A percentile compares a stretch with the other conserved stretches of the same genome.
These are phyloP conservation scores for Coccomyxa subellipsoidea DNA, from an alignment of 163 green algal genomes.

Conservation along the genomic window DNA sequence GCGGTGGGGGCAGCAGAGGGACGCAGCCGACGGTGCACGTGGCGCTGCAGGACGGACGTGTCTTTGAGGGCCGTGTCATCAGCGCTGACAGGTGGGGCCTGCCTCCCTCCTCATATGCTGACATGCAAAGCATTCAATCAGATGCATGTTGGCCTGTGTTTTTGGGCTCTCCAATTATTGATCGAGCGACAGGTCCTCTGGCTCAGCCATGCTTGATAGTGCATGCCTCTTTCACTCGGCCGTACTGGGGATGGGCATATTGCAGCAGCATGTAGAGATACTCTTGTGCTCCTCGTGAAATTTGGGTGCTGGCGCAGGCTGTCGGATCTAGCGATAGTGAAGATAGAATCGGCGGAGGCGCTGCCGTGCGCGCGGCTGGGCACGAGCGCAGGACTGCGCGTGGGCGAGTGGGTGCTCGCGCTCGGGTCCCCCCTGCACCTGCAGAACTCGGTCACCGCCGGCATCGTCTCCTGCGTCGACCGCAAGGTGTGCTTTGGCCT, in stretches of 20 bases:
- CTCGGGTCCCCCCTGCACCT: slow-evolving; percentile 81
- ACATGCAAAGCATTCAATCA: not conserved
- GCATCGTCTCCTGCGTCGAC: slow-evolving; percentile 80
- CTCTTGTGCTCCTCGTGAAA: no score
- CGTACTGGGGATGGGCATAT: no score
- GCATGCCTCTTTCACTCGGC: no score
- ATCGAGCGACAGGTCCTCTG: no score
- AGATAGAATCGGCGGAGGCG: slow-evolving; percentile 29
- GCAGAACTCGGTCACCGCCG: slow-evolving; percentile 79
- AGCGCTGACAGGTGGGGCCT: slow-evolving; percentile 45
- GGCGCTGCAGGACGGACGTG: slow-evolving; percentile 66
- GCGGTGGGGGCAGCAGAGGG: not conserved
- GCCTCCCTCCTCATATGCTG: not conserved
- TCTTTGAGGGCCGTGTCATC: slow-evolving; percentile 60
- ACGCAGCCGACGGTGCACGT: slow-evolving; percentile 34
- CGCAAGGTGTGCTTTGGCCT: slow-evolving; percentile 51
- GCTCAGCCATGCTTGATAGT: no score
- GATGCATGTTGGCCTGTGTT: no score
- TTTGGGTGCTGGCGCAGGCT: no score
- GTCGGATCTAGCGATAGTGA: slow-evolving; percentile 68
- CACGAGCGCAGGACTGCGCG: slow-evolving; percentile 40
- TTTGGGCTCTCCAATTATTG: no score
- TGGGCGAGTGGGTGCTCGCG: slow-evolving; percentile 86
- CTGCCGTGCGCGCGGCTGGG: slow-evolving; percentile 54
- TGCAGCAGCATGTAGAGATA: not conserved